These are phyloP conservation scores for Musa acuminata DNA, from an alignment of 176 grass and related monocot genomes.

Conservation along the genomic window DNA sequence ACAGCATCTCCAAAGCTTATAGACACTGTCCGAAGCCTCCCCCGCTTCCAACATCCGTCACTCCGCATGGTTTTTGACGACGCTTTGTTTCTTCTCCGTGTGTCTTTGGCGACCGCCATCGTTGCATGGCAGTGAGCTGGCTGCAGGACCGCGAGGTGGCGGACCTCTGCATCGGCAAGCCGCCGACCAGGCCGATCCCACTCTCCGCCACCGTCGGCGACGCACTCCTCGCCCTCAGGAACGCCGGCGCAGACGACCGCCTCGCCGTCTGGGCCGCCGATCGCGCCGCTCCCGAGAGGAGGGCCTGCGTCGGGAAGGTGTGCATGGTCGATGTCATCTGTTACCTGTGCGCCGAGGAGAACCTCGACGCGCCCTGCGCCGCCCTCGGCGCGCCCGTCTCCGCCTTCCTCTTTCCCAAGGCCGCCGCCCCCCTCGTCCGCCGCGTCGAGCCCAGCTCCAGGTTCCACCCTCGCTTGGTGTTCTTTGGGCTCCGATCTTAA, in stretches of 20 bases:
- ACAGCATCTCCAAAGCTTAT: too few relatives aligned
- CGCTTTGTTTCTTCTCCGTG: too few relatives aligned
- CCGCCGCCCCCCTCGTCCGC: slow-evolving; percentile 16
- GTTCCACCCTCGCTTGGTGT: slow-evolving; percentile 1
- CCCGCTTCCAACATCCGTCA: too few relatives aligned
- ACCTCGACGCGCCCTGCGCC: slow-evolving; percentile 23
- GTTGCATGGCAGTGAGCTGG: slow-evolving; percentile 35
- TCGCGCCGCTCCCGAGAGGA: neutral
- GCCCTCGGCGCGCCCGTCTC: slow-evolving; percentile 42
- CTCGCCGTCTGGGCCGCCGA: slow-evolving; percentile 36
- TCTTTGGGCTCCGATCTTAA: neutral
- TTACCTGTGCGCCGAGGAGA: slow-evolving; percentile 47
- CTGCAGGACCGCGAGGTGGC: slow-evolving; percentile 41
- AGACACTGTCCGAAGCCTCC: too few relatives aligned
- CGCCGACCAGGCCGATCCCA: slow-evolving; percentile 37
- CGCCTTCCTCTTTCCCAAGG: slow-evolving; percentile 26
- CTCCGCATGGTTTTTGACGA: too few relatives aligned
- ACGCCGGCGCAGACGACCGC: slow-evolving; percentile 12
- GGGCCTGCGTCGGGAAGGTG: slow-evolving; percentile 21
- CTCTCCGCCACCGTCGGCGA: slow-evolving; percentile 26
- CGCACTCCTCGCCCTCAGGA: slow-evolving; percentile 26
- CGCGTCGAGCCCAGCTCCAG: slow-evolving; percentile 45
- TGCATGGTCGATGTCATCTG: slow-evolving; percentile 51
- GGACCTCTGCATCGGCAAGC: slow-evolving; percentile 88
- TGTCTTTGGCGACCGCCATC: neutral